These are phyloP conservation scores for Nothomitra cinnamomea DNA, from an alignment of 2,329 filamentous ascomycete genomes.

Conservation along the genomic window DNA sequence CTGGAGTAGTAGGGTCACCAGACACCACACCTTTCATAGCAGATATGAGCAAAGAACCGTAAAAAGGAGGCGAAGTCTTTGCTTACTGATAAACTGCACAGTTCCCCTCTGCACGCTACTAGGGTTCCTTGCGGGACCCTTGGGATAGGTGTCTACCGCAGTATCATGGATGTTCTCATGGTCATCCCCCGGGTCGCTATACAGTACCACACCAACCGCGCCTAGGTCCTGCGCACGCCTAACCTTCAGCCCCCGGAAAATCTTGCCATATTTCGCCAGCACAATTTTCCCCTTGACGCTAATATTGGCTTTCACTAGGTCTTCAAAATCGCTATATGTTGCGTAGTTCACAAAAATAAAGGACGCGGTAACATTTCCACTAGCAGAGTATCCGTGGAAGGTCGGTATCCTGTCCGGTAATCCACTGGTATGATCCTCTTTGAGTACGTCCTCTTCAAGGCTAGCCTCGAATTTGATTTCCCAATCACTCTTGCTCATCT, in stretches of 20 bases:
- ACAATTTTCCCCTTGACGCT: constrained; percentile 73
- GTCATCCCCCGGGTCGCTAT: constrained; percentile 80
- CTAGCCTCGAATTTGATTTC: constrained; percentile 61
- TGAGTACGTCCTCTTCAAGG: constrained; percentile 67
- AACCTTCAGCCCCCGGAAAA: constrained; percentile 82
- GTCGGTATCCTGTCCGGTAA: constrained; percentile 60
- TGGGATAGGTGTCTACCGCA: constrained; percentile 61
- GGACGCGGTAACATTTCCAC: constrained; percentile 72
- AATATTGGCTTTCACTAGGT: constrained; percentile 58
- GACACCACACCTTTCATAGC: constrained; percentile 33
- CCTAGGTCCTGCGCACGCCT: constrained; percentile 84
- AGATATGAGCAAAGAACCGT: not conserved
- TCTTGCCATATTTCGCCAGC: constrained; percentile 65
- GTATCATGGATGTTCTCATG: constrained; percentile 65
- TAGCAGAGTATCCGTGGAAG: constrained; percentile 90
- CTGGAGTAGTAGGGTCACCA: constrained; percentile 76
- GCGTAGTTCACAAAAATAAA: constrained; percentile 90
- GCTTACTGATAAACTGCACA: constrained; percentile 60
- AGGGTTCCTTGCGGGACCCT: constrained; percentile 74
- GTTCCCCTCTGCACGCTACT: constrained; percentile 84
- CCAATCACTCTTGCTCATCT: constrained; percentile 25
- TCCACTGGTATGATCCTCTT: constrained; percentile 65
- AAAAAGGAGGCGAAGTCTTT: constrained; percentile 13
- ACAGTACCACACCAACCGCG: constrained; percentile 72
- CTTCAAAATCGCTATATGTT: constrained; percentile 70